Evolutionary conservation across 257 asterid genomes (phyloP).

Genomic region (Forsythia suspensa): DNA sequence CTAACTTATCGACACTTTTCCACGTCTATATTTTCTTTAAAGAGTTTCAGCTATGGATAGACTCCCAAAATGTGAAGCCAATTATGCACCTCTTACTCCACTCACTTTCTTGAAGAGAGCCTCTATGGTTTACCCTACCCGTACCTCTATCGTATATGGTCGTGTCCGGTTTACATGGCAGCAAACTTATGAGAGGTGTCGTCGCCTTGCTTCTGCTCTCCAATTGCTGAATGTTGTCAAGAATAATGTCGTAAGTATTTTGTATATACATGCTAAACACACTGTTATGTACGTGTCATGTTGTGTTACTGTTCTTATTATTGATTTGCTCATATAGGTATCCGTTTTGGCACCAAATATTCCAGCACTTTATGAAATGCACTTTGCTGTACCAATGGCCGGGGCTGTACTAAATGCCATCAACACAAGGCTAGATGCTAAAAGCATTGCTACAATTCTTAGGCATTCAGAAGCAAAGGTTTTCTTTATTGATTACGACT

Average conservation of each 20-base stretch:
- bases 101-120: constrained; percentile 73
- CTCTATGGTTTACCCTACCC: constrained; percentile 52
- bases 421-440: constrained; percentile 77
- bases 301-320: not conserved
- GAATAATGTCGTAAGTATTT: constrained; percentile 63
- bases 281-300: no score
- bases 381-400: constrained; percentile 94
- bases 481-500: constrained; percentile 63
- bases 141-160: constrained; percentile 56
- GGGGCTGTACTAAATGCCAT: constrained; percentile 82
- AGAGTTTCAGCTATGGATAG: constrained; percentile 40
- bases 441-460: constrained; percentile 60
- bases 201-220: constrained; percentile 80
- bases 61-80: constrained; percentile 69
- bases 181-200: constrained; percentile 65
- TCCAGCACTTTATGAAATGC: constrained; percentile 87
- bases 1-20: no score
- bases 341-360: constrained; percentile 88
- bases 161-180: constrained; percentile 61
- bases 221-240: constrained; percentile 44
- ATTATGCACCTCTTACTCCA: constrained; percentile 70
- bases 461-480: constrained; percentile 68
- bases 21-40: no score
- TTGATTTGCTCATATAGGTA: constrained; percentile 37
- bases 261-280: not conserved